Conservation (phyloP, 768 basidiomycete species). For the Tubosaeta brunneosetosa region DNA sequence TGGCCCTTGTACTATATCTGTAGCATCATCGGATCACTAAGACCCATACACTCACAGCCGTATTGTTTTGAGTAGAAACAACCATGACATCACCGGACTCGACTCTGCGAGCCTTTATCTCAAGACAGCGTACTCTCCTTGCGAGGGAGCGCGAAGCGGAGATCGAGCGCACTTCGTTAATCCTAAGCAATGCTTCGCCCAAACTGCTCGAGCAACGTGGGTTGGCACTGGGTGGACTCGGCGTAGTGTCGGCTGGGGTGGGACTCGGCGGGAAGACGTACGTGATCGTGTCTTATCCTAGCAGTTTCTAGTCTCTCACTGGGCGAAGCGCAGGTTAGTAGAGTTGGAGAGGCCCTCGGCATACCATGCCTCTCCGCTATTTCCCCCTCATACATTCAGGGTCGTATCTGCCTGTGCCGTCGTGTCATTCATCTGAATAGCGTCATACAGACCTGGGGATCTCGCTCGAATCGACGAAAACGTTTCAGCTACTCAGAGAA, state of each 20-base stretch:
- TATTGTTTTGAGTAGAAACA: no score
- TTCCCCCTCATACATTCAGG: conserved; percentile 89
- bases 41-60: no score
- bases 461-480: conserved; percentile 81
- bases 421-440: conserved; percentile 7
- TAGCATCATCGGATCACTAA: no score
- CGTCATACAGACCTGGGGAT: conserved; percentile 68
- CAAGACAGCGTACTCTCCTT: conserved; percentile 63
- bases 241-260: conserved; percentile 65
- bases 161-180: conserved; percentile 69
- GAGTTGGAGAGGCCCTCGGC: conserved; percentile 82
- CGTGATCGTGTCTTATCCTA: conserved; percentile 6
- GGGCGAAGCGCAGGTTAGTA: conserved; percentile 59
- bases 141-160: conserved; percentile 77
- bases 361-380: conserved; percentile 62
- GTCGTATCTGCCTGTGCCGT: conserved; percentile 22
- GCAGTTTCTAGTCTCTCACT: conserved; percentile 13
- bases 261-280: conserved; percentile 94
- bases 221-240: conserved; percentile 70
- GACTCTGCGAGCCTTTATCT: conserved; percentile 53
- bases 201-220: conserved; percentile 87
- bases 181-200: conserved; percentile 78
- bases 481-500: conserved; percentile 40
- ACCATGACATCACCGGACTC: conserved; percentile 18
- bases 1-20: no score